phyloP scores from a whole-genome alignment of 1,284 basidiomycete species.

The Neotropicomus parvogracilis region DNA sequence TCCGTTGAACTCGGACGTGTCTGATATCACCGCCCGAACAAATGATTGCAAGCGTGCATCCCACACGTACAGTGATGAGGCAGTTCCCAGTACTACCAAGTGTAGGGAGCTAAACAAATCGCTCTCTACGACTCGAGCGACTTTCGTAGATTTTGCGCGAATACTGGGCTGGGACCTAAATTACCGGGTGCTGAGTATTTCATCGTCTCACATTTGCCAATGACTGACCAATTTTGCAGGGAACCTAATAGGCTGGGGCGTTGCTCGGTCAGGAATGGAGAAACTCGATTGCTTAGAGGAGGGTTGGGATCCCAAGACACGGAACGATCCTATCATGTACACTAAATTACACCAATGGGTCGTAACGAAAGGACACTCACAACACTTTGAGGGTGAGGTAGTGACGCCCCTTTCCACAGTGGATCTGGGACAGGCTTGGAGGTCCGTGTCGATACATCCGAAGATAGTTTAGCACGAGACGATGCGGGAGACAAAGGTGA shows the following conservation, averaged over 20 bases:
- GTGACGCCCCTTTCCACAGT: slow-evolving; percentile 28
- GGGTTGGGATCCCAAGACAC: slow-evolving; percentile 62
- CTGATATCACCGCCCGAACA: slow-evolving; percentile 32
- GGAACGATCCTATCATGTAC: slow-evolving; percentile 37
- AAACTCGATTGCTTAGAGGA: slow-evolving; percentile 35
- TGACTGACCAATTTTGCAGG: slow-evolving; percentile 54
- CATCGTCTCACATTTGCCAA: background rate
- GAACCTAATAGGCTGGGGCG: slow-evolving; percentile 46
- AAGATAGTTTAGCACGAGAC: background rate
- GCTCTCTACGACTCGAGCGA: slow-evolving; percentile 42
- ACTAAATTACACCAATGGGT: slow-evolving; percentile 3
- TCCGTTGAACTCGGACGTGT: slow-evolving; percentile 40
- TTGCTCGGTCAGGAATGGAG: slow-evolving; percentile 67
- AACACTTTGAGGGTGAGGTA: slow-evolving; percentile 6
- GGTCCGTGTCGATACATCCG: background rate
- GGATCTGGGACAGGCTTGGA: background rate
- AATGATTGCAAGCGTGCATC: slow-evolving; percentile 50
- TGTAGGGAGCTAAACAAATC: slow-evolving; percentile 52
- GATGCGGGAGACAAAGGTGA: background rate
- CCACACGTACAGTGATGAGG: slow-evolving; percentile 64
- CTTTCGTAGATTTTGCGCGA: slow-evolving; percentile 35
- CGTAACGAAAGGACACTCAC: slow-evolving; percentile 14
- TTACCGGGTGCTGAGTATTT: background rate
- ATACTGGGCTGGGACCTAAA: slow-evolving; percentile 42
- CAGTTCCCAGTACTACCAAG: slow-evolving; percentile 56